Evolutionary conservation across 108 stramenopile genomes (phyloP).

Genomic region (Nannochloropsis oceanica): DNA sequence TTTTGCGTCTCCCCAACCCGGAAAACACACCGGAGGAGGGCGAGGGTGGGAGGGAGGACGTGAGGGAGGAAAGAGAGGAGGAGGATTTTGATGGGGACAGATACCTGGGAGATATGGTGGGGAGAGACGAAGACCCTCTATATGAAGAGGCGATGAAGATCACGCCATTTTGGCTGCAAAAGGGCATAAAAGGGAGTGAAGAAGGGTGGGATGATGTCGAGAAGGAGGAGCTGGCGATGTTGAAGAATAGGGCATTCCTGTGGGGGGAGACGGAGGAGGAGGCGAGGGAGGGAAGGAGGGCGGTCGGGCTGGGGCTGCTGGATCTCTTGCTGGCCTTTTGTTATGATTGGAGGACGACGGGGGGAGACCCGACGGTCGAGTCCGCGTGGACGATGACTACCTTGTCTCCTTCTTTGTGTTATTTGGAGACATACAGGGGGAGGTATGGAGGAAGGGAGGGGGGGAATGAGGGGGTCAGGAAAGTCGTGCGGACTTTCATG

Average conservation of each 20-base stretch:
- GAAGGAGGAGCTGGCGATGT: neutral
- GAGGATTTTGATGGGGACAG: slow-evolving; percentile 56
- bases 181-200: neutral
- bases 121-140: slow-evolving; percentile 33
- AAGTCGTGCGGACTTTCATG: slow-evolving; percentile 22
- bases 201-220: neutral
- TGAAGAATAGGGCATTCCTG: neutral
- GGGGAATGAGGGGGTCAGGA: neutral
- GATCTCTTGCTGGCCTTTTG: slow-evolving; percentile 71
- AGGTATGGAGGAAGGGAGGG: no score
- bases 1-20: slow-evolving; percentile 56
- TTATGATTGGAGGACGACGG: slow-evolving; percentile 74
- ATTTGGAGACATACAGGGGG: slow-evolving; percentile 48
- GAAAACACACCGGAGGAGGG: slow-evolving; percentile 25
- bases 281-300: neutral
- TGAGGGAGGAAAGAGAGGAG: slow-evolving; percentile 50
- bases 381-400: slow-evolving; percentile 73
- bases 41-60: slow-evolving; percentile 24
- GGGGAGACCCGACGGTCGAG: slow-evolving; percentile 74
- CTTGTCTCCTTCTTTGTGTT: slow-evolving; percentile 57
- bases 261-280: neutral
- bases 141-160: slow-evolving; percentile 47
- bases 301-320: slow-evolving; percentile 36
- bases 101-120: slow-evolving; percentile 50
- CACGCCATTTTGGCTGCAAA: slow-evolving; percentile 48